Evolutionary conservation across 371 early-diverging fungal species (phyloP), one percentile per base, ranked within the genome.

Genomic region (Saksenaea oblongispora): DNA sequence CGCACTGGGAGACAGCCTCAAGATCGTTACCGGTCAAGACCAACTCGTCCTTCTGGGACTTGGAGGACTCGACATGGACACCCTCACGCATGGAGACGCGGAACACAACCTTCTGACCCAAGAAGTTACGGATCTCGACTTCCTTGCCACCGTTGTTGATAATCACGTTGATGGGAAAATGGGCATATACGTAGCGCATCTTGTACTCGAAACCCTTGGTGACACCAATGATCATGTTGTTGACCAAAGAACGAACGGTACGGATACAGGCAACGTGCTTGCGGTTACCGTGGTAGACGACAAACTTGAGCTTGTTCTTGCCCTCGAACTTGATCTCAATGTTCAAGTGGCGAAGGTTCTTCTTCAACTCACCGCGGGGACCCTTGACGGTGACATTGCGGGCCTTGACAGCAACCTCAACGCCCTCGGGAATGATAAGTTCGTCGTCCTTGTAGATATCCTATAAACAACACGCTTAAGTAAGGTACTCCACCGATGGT

Each of bases 151-250:
- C 84, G 66, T 95, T 89, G 71, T 86, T 79, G 67, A 99, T 89
- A 79, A 91, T 93, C 70, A 95, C 93, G 88, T 95, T 96, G 91
- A 99, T 99, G 84, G 99, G 99, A 86, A 99, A 99, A 88, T 99
- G 99, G 67, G 98, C 98, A 76, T 98, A 98, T 61, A 97, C 99
- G 76, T 94, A 97, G 72, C 98, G 98, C 95, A 99, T 91, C 89
- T 95, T 97, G 93, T 99, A 99, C 82, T 92, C 87, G 93, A 92
- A 99, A 62, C 99, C 99, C 85, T 95, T 95, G 80, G 98, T 98
- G 71, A 98, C 99, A 84, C 99, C 99, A 66, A 84, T 91, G 82
- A 99, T 95, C 92, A 98, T 89, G 92, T 99, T 99, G 84, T 90
- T 87, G 76, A 99, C 93, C 82, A 96, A 89, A 66, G 98, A 93